Conservation (phyloP, 2,329 filamentous ascomycete species). For the Blumeria graminis region DNA sequence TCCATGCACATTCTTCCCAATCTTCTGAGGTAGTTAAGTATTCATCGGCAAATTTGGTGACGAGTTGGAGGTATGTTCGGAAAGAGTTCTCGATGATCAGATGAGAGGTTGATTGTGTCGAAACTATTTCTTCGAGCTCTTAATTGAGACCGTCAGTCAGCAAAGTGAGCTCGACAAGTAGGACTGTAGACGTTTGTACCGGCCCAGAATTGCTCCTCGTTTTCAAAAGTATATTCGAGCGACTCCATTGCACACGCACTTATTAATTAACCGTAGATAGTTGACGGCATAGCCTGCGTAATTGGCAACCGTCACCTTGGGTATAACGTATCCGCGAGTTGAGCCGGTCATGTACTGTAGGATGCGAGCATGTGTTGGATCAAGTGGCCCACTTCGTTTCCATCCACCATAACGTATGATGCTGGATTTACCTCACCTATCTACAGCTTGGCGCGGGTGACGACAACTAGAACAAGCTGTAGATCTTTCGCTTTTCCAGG, state of each 20-base stretch:
- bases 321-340: no score
- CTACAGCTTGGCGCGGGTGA: no score
- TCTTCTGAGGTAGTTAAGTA: conserved; percentile 58
- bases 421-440: no score
- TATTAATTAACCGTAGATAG: no score
- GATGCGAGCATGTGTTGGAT: no score
- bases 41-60: conserved; percentile 50
- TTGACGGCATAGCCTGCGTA: no score
- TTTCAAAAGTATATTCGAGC: conserved; percentile 49
- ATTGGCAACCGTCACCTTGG: no score
- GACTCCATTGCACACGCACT: conserved; percentile 19
- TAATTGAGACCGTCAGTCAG: conserved; percentile 3
- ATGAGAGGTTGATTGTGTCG: conserved; percentile 30
- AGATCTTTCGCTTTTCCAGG: no score
- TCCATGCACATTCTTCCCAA: conserved; percentile 54
- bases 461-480: no score
- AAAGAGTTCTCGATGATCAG: conserved; percentile 63
- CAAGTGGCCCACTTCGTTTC: no score
- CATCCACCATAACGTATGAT: no score
- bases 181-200: conserved; percentile 26
- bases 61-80: conserved; percentile 60
- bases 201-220: conserved; percentile 73
- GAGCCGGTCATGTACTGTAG: no score
- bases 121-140: conserved; percentile 46
- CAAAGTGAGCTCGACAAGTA: not conserved